Base-by-base conservation (phyloP, 257 asterid genomes). In the Oldenlandia corymbosa region DNA sequence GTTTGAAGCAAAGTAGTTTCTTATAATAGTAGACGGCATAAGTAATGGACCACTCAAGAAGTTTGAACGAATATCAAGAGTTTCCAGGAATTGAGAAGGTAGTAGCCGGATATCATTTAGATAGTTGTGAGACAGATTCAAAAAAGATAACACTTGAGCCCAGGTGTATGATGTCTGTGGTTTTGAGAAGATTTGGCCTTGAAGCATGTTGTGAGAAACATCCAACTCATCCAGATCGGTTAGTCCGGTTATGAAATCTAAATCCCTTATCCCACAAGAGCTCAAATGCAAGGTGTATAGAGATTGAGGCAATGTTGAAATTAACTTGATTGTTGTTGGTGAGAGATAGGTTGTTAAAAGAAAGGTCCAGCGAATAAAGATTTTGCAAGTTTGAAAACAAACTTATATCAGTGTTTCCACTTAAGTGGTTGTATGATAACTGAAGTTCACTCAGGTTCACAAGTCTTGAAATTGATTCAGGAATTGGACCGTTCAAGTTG, bases 371-470 rank as follows among this genome's bases (percentile, higher is more conserved):
- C 18, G 1, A 7, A 39, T 3, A 5, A 9, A 70, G 76, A 12
- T 60, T 51, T 17, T 54, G 60, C 51, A 59, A 32, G 69, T 62
- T 66, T 54, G 79, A 66, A 70, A 70, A 70, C 49, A 32, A 46
- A 65, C 65, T 60, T 9, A 62, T 43, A 31, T 74, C 65, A 36
- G 43, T 17, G 20, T 59, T 58, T 10, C 76, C 76, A 10, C 60
- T 56, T 45, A 75, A 60, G 60, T 75, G 62, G 52, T 75, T 75
- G 10, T 58, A 57, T 10, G 76, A 67, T 34, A 75, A n/a, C 14
- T 23, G 58, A 48, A 75, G 69, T 12, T 12, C 0, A 0, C 17
- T 34, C 55, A 73, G 47, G 13, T 73, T 68, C 27, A 53, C 66
- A 10, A 68, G 74, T 49, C 68, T 58, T n/a, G 65, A 60, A 26